These are phyloP conservation scores for Yamadazyma mexicana DNA, from an alignment of 1,139 yeast genomes.

Conservation along the genomic window DNA sequence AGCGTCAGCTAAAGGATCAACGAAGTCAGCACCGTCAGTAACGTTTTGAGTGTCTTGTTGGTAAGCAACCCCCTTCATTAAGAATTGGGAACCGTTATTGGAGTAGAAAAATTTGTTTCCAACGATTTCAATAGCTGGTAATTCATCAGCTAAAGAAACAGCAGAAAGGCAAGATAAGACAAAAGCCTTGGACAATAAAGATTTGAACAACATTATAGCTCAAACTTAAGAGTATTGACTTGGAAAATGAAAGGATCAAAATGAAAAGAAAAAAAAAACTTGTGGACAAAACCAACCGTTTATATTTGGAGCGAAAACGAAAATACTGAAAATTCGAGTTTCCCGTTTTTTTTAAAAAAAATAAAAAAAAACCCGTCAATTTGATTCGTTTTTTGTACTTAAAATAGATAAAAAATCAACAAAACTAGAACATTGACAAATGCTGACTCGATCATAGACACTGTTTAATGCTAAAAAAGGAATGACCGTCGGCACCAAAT, in stretches of 20 bases:
- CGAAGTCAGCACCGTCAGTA: constrained; percentile 37
- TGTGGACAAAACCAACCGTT: not conserved
- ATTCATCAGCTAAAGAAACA: constrained; percentile 13
- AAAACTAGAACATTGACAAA: not conserved
- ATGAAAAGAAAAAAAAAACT: not conserved
- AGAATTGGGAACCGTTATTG: constrained; percentile 78
- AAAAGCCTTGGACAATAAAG: constrained; percentile 9
- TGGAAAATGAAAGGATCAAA: constrained; percentile 1
- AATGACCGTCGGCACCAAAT: too few relatives aligned
- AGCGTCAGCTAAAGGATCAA: constrained; percentile 75
- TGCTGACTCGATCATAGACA: too few relatives aligned
- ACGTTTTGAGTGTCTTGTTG: constrained; percentile 65
- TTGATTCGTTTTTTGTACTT: constrained; percentile 3
- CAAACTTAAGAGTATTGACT: not conserved
- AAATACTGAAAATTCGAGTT: constrained; percentile 1
- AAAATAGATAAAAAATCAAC: constrained; percentile 6
- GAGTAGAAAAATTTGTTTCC: constrained; percentile 81
- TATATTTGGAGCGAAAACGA: constrained; percentile 4
- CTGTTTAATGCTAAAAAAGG: too few relatives aligned
- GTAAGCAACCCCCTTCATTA: constrained; percentile 77
- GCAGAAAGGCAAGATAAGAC: constrained; percentile 9
- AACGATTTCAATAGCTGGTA: constrained; percentile 53
- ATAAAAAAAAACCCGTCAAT: constrained; percentile 6
- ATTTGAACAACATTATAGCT: constrained; percentile 13
- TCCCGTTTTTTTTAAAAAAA: not conserved